Percentiles rank a stretch among this genome's conserved stretches.
These are phyloP conservation scores for Podaxis carcinomalis DNA, from an alignment of 768 basidiomycete species.

Conservation along the genomic window DNA sequence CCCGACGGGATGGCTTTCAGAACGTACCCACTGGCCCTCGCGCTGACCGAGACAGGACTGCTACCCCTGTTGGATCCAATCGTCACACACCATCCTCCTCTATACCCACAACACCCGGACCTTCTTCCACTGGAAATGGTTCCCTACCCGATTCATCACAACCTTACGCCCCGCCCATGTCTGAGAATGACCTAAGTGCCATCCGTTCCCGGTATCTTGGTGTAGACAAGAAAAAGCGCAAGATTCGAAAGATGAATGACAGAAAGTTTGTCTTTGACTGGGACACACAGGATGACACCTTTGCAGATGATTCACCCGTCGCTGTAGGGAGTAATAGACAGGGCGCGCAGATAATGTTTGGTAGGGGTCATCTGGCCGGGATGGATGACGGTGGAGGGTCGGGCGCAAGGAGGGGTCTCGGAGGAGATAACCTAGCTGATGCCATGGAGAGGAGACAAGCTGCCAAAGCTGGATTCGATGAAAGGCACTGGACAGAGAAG, in stretches of 20 bases:
- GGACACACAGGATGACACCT: slow-evolving; percentile 96
- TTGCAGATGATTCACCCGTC: slow-evolving; percentile 69
- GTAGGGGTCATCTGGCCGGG: slow-evolving; percentile 76
- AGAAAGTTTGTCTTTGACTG: slow-evolving; percentile 99
- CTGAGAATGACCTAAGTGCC: slow-evolving; percentile 72
- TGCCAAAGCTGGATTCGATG: slow-evolving; percentile 79
- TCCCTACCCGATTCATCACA: slow-evolving; percentile 28
- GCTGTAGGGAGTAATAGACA: slow-evolving; percentile 69
- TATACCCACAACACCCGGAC: slow-evolving; percentile 42
- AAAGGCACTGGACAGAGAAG: slow-evolving; percentile 98
- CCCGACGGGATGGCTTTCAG: slow-evolving; percentile 43
- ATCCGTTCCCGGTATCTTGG: slow-evolving; percentile 95
- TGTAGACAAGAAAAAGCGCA: slow-evolving; percentile 90
- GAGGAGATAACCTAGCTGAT: slow-evolving; percentile 63
- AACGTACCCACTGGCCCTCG: slow-evolving; percentile 85
- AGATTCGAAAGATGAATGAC: slow-evolving; percentile 92
- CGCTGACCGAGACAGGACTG: slow-evolving; percentile 57
- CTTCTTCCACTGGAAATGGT: slow-evolving; percentile 28
- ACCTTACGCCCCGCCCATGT: slow-evolving; percentile 60
- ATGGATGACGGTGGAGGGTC: slow-evolving; percentile 74
- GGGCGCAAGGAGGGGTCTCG: slow-evolving; percentile 31
- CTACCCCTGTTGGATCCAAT: slow-evolving; percentile 17
- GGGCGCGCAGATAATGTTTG: slow-evolving; percentile 87
- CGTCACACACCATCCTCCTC: slow-evolving; percentile 29
- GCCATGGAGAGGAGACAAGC: slow-evolving; percentile 79